Percentiles rank a stretch among this genome's conserved stretches.
Evolutionary conservation across 768 basidiomycete species (phyloP).

Genomic region (Leccinum imitatum): DNA sequence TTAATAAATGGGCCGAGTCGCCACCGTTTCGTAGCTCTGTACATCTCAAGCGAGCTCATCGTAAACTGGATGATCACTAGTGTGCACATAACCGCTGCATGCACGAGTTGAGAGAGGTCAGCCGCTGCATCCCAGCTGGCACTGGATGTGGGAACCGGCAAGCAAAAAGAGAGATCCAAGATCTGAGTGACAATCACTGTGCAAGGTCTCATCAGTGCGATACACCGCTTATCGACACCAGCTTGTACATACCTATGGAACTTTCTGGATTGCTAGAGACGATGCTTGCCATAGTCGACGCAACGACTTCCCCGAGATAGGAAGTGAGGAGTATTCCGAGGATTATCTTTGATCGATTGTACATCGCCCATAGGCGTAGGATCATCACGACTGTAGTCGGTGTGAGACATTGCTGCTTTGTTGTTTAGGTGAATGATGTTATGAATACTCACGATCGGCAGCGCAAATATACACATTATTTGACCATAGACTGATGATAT

Average conservation of each 20-base stretch:
- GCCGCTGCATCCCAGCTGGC: not conserved
- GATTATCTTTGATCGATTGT: not conserved
- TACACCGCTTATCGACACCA: not conserved
- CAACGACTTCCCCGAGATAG: not conserved
- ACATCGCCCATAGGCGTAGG: not conserved
- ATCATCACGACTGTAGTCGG: not conserved
- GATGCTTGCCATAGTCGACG: not conserved
- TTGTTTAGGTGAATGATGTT: not conserved
- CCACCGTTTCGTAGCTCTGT: not conserved
- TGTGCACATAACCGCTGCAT: not conserved
- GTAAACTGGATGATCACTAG: not conserved
- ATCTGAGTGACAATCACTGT: not conserved
- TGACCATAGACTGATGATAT: not conserved
- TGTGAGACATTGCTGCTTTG: not conserved
- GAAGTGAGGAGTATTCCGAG: not conserved
- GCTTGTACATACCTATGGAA: not conserved
- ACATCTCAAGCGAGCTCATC: not conserved
- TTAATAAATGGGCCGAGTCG: not conserved
- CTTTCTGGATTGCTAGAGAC: not conserved
- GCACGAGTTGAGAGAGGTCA: not conserved
- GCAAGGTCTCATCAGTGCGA: not conserved
- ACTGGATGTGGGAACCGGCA: not conserved
- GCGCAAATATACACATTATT: not conserved
- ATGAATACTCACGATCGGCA: not conserved
- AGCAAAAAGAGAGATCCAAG: not conserved